Base-by-base conservation (phyloP, 2,329 filamentous ascomycete genomes). In the Exserohilum turcica region DNA sequence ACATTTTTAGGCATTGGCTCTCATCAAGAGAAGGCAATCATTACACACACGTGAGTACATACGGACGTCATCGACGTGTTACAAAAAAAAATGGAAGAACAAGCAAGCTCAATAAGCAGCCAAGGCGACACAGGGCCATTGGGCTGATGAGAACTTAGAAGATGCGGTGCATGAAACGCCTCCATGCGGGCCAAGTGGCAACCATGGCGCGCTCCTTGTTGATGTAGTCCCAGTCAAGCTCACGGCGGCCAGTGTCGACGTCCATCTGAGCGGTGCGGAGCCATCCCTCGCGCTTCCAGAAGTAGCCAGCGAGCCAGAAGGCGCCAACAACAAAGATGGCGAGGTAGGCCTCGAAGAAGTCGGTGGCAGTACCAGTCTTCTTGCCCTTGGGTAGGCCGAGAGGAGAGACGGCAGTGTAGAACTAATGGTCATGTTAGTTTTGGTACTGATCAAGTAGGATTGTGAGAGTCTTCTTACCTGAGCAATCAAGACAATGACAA, bases 261-360 rank as follows among this genome's bases (percentile, higher is more conserved):
- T 90, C 86, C 52, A 90, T 88, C 60, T 89, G 75, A 24, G 78
- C 74, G 2, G 83, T 70, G 19, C 70, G 79, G 48, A 86, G 77
- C 83, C 84, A 89, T 15, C 82, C 81, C 19, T 78, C 72, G 36
- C 83, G 77, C 79, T 90, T 90, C 86, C 86, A 89, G 57, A 84
- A 12, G 67, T 82, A 88, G 6, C 86, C 84, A 50, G 57, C 56
- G 24, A 77, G 1, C 68, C 75, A 80, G 54, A 79, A 73, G 12
- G 57, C 53, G n/a, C 74, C 52, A 18, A 79, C 74, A 31, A 81
- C 73, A 24, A 78, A 77, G n/a, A 73, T 60, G 15, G 79, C 79
- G 6, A 82, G 76, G 61, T 79, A 82, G 31, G 71, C 65, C 43
- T 73, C 46, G 67, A 82, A 82, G 69, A 82, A 82, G 6, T 60